Percentiles rank a stretch among this genome's conserved stretches.
Conservation (phyloP, 768 basidiomycete species). For the Boletellus ananas region DNA sequence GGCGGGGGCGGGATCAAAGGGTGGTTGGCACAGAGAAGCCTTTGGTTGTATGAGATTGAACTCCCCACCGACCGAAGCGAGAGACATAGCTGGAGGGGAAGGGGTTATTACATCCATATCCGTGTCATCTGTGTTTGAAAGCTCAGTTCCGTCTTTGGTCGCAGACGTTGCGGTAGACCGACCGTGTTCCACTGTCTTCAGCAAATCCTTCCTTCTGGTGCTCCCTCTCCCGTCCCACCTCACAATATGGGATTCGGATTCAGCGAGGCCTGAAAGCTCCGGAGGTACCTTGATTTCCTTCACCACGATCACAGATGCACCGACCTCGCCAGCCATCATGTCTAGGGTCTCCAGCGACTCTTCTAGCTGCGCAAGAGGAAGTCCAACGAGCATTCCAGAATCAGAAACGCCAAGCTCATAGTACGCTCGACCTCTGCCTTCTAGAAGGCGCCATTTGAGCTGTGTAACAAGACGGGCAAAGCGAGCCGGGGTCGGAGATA, state of each 20-base stretch:
- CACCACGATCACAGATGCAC: constrained; percentile 86
- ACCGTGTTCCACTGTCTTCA: constrained; percentile 21
- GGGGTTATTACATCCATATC: constrained; percentile 34
- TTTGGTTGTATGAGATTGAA: background rate
- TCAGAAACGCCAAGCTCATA: constrained; percentile 86
- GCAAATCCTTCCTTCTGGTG: constrained; percentile 32
- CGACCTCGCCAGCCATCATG: constrained; percentile 92
- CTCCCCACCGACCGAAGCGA: constrained; percentile 5
- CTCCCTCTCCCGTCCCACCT: constrained; percentile 38
- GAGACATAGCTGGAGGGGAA: constrained; percentile 6
- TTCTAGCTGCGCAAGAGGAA: constrained; percentile 69
- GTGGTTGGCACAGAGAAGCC: constrained; percentile 10
- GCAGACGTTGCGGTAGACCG: constrained; percentile 33
- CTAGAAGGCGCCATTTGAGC: constrained; percentile 89
- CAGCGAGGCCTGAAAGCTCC: constrained; percentile 37
- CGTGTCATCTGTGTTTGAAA: constrained; percentile 34
- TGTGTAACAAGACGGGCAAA: constrained; percentile 88
- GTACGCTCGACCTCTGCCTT: constrained; percentile 80
- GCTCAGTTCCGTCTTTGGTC: constrained; percentile 40
- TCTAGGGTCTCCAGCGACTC: constrained; percentile 82
- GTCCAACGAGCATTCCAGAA: constrained; percentile 81
- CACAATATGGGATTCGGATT: constrained; percentile 30
- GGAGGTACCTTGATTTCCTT: constrained; percentile 81
- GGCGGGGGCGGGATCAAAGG: constrained; percentile 27
- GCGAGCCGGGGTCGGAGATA: constrained; percentile 70